Conservation (phyloP, 2,329 filamentous ascomycete genomes). For the Knoxdaviesia capensis region DNA sequence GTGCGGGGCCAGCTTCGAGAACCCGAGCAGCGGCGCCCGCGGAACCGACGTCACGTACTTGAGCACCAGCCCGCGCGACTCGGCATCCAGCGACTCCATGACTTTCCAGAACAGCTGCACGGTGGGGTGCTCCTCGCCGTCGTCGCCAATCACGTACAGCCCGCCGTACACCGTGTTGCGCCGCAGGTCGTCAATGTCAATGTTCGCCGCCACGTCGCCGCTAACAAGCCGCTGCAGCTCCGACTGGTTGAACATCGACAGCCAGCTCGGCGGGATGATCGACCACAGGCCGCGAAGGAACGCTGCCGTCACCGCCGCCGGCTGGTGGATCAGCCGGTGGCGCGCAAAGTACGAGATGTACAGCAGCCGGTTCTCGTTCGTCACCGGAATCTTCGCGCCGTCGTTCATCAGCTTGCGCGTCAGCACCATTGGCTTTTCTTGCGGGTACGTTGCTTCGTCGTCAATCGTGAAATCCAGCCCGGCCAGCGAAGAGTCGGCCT, state of each 20-base stretch:
- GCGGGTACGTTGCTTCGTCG: slow-evolving; percentile 36
- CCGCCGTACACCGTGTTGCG: slow-evolving; percentile 74
- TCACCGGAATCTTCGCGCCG: slow-evolving; percentile 61
- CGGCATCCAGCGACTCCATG: slow-evolving; percentile 54
- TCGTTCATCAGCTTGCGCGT: slow-evolving; percentile 59
- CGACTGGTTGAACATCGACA: slow-evolving; percentile 95
- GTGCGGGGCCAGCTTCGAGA: slow-evolving; percentile 61
- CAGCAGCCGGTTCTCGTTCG: slow-evolving; percentile 78
- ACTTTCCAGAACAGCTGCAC: slow-evolving; percentile 83
- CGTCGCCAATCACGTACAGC: slow-evolving; percentile 75
- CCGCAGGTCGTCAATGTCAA: slow-evolving; percentile 73
- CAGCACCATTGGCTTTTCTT: slow-evolving; percentile 28
- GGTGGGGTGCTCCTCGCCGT: slow-evolving; percentile 67
- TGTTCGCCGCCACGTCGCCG: slow-evolving; percentile 56
- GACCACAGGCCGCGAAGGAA: slow-evolving; percentile 72
- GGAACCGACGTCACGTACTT: slow-evolving; percentile 95
- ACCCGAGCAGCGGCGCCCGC: slow-evolving; percentile 72
- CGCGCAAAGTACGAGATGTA: slow-evolving; percentile 86
- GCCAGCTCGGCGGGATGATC: slow-evolving; percentile 82
- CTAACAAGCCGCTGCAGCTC: slow-evolving; percentile 88
- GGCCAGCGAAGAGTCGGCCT: slow-evolving; percentile 31
- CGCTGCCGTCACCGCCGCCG: slow-evolving; percentile 60
- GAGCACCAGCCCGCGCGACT: slow-evolving; percentile 64
- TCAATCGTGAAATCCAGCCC: slow-evolving; percentile 77
- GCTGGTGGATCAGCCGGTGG: slow-evolving; percentile 68